Conservation (phyloP, 768 basidiomycete genomes). For the Russula olivacea region DNA sequence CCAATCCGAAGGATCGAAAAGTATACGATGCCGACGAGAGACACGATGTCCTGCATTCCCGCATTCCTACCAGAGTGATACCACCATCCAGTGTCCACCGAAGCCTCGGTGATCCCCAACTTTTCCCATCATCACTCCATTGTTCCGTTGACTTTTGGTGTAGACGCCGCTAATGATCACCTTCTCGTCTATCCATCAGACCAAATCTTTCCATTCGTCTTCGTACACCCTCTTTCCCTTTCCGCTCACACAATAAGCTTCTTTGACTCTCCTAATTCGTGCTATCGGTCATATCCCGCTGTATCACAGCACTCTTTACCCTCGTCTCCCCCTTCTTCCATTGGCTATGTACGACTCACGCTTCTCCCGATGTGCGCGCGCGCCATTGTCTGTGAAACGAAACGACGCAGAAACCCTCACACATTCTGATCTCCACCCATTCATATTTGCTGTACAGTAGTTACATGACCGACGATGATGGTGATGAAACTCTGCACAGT, state of each 20-base stretch:
- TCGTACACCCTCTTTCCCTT: neutral
- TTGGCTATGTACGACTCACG: neutral
- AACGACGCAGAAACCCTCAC: no score
- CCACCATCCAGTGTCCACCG: neutral
- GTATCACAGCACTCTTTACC: neutral
- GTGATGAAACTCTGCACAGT: neutral
- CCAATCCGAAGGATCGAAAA: neutral
- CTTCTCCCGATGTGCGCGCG: neutral
- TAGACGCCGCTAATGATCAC: slow-evolving; percentile 3
- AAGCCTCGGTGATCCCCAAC: neutral
- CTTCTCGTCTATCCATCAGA: neutral
- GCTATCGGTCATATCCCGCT: neutral
- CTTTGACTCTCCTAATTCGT: neutral
- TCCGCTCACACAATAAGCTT: slow-evolving; percentile 6
- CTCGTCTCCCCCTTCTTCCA: neutral
- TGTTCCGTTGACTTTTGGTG: neutral
- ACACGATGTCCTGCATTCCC: neutral
- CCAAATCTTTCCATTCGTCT: neutral
- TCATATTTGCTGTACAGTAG: slow-evolving; percentile 1
- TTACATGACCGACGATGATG: neutral
- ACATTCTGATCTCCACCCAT: neutral
- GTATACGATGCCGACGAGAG: neutral
- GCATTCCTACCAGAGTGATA: neutral
- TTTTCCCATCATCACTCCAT: neutral
- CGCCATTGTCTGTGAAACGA: no score